Evolutionary conservation across 2,329 filamentous ascomycete genomes (phyloP).

Genomic region (Sarocladium oryzae): DNA sequence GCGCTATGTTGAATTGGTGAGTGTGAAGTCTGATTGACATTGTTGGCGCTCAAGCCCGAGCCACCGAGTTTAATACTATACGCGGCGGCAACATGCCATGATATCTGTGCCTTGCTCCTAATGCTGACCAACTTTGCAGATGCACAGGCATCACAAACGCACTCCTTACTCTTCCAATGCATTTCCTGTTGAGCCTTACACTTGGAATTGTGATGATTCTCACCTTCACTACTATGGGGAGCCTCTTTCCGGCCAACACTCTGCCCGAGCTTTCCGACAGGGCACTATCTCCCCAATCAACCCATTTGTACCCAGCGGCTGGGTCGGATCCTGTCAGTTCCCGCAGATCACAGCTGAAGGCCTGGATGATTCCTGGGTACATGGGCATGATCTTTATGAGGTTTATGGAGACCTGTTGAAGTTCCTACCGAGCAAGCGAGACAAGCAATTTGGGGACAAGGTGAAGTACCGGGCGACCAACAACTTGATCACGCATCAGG

Average conservation of each 20-base stretch:
- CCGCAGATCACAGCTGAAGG: constrained; percentile 71
- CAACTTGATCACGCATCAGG: constrained; percentile 77
- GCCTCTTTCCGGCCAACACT: constrained; percentile 41
- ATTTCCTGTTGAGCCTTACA: constrained; percentile 66
- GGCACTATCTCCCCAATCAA: constrained; percentile 57
- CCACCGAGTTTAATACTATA: too few relatives aligned
- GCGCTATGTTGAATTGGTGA: constrained; percentile 68
- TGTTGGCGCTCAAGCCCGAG: too few relatives aligned
- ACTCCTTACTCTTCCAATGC: constrained; percentile 74
- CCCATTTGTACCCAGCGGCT: constrained; percentile 59
- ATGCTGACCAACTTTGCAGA: constrained; percentile 30
- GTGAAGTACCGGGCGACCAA: constrained; percentile 69
- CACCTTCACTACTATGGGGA: constrained; percentile 64
- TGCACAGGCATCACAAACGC: constrained; percentile 79
- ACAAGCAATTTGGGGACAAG: constrained; percentile 31
- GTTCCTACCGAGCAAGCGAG: constrained; percentile 53
- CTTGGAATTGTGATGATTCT: constrained; percentile 67
- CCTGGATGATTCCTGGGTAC: constrained; percentile 66
- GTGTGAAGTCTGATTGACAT: too few relatives aligned
- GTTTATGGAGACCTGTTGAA: constrained; percentile 65
- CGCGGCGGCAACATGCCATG: background rate
- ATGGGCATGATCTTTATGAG: constrained; percentile 69
- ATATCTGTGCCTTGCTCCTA: background rate
- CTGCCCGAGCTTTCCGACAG: constrained; percentile 58
- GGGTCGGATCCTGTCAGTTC: constrained; percentile 70